Evolutionary conservation across 2,329 filamentous ascomycete genomes (phyloP).

Genomic region (Scytalidium sp.): DNA sequence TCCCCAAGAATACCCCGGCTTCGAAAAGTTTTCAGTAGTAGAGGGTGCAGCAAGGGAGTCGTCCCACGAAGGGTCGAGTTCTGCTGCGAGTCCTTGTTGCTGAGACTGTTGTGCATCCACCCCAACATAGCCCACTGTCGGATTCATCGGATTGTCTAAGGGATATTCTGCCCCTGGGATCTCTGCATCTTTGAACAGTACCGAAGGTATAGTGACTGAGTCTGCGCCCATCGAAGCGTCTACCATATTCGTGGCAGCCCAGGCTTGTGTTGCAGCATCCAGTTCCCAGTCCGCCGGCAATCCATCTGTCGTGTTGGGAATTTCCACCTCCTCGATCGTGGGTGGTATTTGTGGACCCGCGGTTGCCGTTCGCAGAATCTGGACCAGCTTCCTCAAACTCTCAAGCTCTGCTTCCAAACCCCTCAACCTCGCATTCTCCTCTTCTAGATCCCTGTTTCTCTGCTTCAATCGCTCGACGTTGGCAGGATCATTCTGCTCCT

Average conservation of each 20-base stretch:
- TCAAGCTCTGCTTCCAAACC: constrained; percentile 22
- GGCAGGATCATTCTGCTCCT: constrained; percentile 30
- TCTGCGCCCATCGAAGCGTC: background rate
- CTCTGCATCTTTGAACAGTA: background rate
- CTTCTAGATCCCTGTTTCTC: constrained; percentile 22
- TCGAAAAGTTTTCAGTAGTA: background rate
- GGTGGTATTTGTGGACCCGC: background rate
- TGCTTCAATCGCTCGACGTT: constrained; percentile 42
- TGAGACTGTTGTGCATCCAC: background rate
- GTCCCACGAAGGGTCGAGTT: background rate
- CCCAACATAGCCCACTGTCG: background rate
- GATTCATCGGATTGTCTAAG: background rate
- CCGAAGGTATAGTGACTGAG: background rate
- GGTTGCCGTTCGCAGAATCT: background rate
- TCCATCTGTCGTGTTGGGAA: background rate
- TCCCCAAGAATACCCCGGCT: constrained; percentile 10
- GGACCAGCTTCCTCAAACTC: constrained; percentile 21
- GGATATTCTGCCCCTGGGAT: no score
- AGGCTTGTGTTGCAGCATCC: background rate
- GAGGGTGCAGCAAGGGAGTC: background rate
- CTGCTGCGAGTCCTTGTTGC: background rate
- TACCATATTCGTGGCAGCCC: background rate
- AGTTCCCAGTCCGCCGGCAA: background rate
- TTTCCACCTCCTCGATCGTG: background rate
- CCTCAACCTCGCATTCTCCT: constrained; percentile 13